A percentile compares a stretch with the other conserved stretches of the same genome.
Evolutionary conservation across 306 rosid genomes (phyloP).

Genomic region (Lablab purpureus): DNA sequence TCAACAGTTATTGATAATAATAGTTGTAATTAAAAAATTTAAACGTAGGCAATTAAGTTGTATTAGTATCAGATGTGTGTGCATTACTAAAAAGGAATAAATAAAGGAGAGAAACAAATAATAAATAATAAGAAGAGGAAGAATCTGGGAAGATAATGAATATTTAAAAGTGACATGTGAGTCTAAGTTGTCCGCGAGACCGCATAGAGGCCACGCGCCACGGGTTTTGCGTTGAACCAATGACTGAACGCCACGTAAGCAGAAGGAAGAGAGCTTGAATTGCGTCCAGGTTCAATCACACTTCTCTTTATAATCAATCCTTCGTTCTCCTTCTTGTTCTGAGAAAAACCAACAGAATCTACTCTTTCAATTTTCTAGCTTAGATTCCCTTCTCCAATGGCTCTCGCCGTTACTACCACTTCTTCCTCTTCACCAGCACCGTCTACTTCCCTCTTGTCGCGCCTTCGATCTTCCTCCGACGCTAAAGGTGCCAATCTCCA

Average conservation of each 20-base stretch:
- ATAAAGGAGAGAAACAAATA: background rate
- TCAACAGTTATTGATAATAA: too few relatives aligned
- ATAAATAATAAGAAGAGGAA: background rate
- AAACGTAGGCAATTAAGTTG: too few relatives aligned
- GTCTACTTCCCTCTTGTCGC: constrained; percentile 56
- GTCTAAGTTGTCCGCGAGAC: constrained; percentile 50
- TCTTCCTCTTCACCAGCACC: constrained; percentile 60
- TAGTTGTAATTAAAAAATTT: too few relatives aligned
- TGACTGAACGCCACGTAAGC: constrained; percentile 18
- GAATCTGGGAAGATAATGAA: constrained; percentile 18
- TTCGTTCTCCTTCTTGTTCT: background rate
- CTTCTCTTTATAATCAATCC: constrained; percentile 47
- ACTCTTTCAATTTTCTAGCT: background rate
- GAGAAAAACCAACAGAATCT: background rate
- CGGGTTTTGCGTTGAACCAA: constrained; percentile 37
- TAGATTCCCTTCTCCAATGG: constrained; percentile 55
- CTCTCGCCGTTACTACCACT: constrained; percentile 67
- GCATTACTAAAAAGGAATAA: background rate
- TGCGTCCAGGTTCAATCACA: constrained; percentile 65
- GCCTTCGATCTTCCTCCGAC: constrained; percentile 57
- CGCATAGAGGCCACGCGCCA: constrained; percentile 54
- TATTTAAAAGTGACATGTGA: background rate
- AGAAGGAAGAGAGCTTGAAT: background rate
- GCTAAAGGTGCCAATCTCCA: constrained; percentile 52
- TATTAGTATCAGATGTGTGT: too few relatives aligned